Evolutionary conservation across 2,329 filamentous ascomycete genomes (phyloP).

Genomic region (Stagonosporopsis rhizophila): DNA sequence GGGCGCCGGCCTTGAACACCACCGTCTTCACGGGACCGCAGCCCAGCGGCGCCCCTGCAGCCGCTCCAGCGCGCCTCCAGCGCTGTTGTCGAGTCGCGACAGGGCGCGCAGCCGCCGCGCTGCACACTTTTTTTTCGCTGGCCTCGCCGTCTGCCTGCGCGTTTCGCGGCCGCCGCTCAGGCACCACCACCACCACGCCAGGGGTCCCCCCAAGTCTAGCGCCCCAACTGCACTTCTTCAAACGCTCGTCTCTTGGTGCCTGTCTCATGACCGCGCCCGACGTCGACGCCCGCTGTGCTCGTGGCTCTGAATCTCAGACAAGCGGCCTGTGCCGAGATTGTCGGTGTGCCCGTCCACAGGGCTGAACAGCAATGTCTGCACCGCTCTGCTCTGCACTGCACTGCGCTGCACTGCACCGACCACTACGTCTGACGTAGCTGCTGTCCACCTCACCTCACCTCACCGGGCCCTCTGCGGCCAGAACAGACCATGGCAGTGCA

Average conservation of each 20-base stretch:
- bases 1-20: slow-evolving; percentile 4
- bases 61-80: too few species aligned
- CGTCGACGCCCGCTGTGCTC: not conserved
- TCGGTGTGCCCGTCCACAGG: not conserved
- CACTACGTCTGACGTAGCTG: slow-evolving; percentile 6
- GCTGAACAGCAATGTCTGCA: too few species aligned
- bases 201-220: too few species aligned
- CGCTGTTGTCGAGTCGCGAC: too few species aligned
- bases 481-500: too few species aligned
- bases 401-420: slow-evolving; percentile 3
- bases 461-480: slow-evolving; percentile 3
- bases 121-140: too few species aligned
- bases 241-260: slow-evolving; percentile 9
- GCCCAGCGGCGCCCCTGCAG: not conserved
- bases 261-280: too few species aligned
- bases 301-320: slow-evolving; percentile 10
- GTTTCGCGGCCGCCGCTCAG: not conserved
- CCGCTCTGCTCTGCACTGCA: too few species aligned
- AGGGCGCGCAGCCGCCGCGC: too few species aligned
- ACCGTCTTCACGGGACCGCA: slow-evolving; percentile 11
- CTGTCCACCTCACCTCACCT: too few species aligned
- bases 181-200: too few species aligned
- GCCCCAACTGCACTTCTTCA: slow-evolving; percentile 8
- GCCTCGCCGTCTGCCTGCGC: not conserved
- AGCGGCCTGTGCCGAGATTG: too few species aligned